Evolutionary conservation across 768 basidiomycete genomes (phyloP).

Genomic region (Coprinellus micaceus): DNA sequence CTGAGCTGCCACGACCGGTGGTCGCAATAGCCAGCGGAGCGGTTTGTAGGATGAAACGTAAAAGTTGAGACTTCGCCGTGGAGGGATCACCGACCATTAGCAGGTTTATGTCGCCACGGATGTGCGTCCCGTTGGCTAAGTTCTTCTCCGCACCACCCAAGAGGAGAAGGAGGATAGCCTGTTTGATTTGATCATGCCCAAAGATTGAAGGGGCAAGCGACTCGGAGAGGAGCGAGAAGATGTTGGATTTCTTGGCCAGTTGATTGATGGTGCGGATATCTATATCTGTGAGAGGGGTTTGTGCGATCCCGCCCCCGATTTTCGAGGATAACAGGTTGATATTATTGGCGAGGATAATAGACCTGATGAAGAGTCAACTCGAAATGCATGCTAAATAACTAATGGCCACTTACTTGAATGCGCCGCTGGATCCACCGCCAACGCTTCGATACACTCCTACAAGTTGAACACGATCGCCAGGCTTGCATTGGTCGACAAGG

Average conservation of each 20-base stretch:
- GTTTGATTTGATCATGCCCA: conserved; percentile 94
- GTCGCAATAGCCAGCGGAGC: conserved; percentile 98
- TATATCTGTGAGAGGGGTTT: conserved; percentile 84
- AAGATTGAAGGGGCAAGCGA: conserved; percentile 97
- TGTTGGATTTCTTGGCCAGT: conserved; percentile 79
- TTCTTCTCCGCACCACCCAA: conserved; percentile 99
- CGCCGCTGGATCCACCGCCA: conserved; percentile 84
- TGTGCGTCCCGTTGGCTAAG: conserved; percentile 93
- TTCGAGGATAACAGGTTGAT: conserved; percentile 93
- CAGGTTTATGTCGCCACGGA: conserved; percentile 98
- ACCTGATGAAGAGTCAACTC: conserved; percentile 45
- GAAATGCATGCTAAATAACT: conserved; percentile 8
- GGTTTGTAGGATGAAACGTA: conserved; percentile 93
- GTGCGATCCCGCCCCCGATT: conserved; percentile 91
- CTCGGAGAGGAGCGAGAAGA: conserved; percentile 85
- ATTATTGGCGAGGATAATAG: conserved; percentile 91
- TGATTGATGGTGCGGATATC: conserved; percentile 97
- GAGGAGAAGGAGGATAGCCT: conserved; percentile 86
- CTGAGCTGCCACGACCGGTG: conserved; percentile 96
- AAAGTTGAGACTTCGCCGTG: conserved; percentile 95
- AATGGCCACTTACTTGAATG: conserved; percentile 76
- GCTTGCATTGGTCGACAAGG: conserved; percentile 95
- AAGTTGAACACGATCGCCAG: conserved; percentile 94
- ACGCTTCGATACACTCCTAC: conserved; percentile 94
- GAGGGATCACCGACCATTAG: conserved; percentile 99